phyloP scores from a whole-genome alignment of 306 rosid species.

The Medicago arabica region DNA sequence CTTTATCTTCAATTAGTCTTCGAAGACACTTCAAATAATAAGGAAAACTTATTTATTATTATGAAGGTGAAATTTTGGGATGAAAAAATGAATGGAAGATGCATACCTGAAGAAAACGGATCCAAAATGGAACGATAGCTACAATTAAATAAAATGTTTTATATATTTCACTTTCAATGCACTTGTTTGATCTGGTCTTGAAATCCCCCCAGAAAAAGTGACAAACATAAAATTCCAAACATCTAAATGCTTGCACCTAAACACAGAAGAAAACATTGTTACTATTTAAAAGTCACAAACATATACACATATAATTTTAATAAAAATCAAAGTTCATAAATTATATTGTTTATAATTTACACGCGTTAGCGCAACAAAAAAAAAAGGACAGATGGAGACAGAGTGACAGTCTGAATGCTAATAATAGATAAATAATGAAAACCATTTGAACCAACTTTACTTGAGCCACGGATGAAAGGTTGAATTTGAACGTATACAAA shows the following conservation, averaged over 20 bases:
- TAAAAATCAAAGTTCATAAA: too few species aligned
- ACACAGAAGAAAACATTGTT: neutral
- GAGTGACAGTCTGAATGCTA: too few species aligned
- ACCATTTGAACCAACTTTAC: too few species aligned
- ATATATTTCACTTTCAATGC: conserved; percentile 54
- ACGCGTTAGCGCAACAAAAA: too few species aligned
- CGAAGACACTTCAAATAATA: conserved; percentile 38
- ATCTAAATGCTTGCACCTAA: conserved; percentile 84
- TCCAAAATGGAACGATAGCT: conserved; percentile 75
- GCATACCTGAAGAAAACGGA: conserved; percentile 76
- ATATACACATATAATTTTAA: too few species aligned
- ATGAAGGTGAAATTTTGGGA: too few species aligned
- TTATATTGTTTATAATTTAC: too few species aligned
- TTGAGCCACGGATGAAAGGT: neutral
- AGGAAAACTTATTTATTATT: too few species aligned
- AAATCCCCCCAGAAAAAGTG: conserved; percentile 75
- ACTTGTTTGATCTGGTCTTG: conserved; percentile 66
- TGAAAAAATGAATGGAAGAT: neutral
- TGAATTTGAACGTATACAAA: neutral
- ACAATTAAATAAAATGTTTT: conserved; percentile 64
- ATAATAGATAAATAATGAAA: too few species aligned
- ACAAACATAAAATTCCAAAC: conserved; percentile 81
- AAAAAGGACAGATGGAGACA: too few species aligned
- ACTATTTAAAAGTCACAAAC: too few species aligned
- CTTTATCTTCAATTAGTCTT: conserved; percentile 36